Percentiles rank a stretch among this genome's conserved stretches.
phyloP scores from a whole-genome alignment of 1,139 yeast genomes.

The Komagataea norvegica region DNA sequence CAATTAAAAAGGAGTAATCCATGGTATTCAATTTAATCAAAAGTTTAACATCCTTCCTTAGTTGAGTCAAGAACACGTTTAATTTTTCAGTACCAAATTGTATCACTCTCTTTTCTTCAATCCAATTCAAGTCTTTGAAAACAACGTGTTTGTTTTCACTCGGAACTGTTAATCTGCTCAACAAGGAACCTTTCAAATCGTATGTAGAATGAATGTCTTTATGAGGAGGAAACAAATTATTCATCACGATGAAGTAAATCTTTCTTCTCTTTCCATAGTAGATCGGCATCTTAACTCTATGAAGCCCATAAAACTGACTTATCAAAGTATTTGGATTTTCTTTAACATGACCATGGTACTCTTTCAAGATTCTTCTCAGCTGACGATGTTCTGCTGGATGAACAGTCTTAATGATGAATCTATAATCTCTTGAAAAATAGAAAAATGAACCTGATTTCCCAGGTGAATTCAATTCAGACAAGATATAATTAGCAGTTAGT shows the following conservation, averaged over 20 bases:
- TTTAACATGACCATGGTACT: slow-evolving; percentile 78
- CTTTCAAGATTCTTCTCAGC: slow-evolving; percentile 65
- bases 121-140: slow-evolving; percentile 85
- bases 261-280: slow-evolving; percentile 52
- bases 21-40: slow-evolving; percentile 74
- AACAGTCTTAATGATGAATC: slow-evolving; percentile 92
- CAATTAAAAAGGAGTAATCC: slow-evolving; percentile 91
- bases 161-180: slow-evolving; percentile 63
- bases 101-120: slow-evolving; percentile 57
- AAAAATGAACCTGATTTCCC: slow-evolving; percentile 97
- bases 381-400: slow-evolving; percentile 91
- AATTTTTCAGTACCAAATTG: slow-evolving; percentile 70
- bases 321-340: slow-evolving; percentile 82
- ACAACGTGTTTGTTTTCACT: slow-evolving; percentile 33
- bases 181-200: slow-evolving; percentile 90
- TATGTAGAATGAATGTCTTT: slow-evolving; percentile 80
- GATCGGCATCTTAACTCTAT: slow-evolving; percentile 85
- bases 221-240: slow-evolving; percentile 93
- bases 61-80: slow-evolving; percentile 57
- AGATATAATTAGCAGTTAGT: slow-evolving; percentile 85
- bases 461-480: slow-evolving; percentile 90
- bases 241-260: slow-evolving; percentile 94
- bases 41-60: slow-evolving; percentile 69
- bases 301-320: slow-evolving; percentile 93
- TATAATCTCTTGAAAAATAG: slow-evolving; percentile 88